phyloP scores from a whole-genome alignment of 169 alveolate species.

The Plasmodium knowlesi region DNA sequence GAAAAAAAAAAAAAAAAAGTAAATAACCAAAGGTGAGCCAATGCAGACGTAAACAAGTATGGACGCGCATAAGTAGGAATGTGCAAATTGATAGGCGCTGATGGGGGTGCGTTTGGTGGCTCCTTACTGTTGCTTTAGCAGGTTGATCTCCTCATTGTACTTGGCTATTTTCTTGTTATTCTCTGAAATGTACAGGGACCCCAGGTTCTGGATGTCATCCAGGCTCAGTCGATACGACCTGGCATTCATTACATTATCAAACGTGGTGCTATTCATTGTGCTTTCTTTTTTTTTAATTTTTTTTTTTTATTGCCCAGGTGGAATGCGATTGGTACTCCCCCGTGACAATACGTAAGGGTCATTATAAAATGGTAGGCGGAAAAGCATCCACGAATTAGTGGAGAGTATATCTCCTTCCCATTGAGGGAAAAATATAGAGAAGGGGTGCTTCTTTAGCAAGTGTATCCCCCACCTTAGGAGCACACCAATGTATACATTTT shows the following conservation, averaged over 20 bases:
- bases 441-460: neutral
- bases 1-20: neutral
- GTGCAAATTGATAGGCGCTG: neutral
- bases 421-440: neutral
- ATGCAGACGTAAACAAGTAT: neutral
- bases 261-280: slow-evolving; percentile 35
- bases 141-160: slow-evolving; percentile 49
- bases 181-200: slow-evolving; percentile 23
- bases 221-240: slow-evolving; percentile 33
- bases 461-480: neutral
- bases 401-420: neutral
- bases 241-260: slow-evolving; percentile 19
- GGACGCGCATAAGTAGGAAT: neutral
- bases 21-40: neutral
- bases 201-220: slow-evolving; percentile 60
- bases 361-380: neutral
- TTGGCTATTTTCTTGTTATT: slow-evolving; percentile 17
- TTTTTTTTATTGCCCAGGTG: neutral
- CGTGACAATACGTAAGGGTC: neutral
- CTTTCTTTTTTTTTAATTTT: neutral
- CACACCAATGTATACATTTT: neutral
- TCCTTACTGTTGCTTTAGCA: slow-evolving; percentile 55
- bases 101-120: neutral
- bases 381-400: neutral
- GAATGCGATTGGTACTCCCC: neutral